phyloP scores from a whole-genome alignment of 169 alveolate species.

The Plasmodium vivax region DNA sequence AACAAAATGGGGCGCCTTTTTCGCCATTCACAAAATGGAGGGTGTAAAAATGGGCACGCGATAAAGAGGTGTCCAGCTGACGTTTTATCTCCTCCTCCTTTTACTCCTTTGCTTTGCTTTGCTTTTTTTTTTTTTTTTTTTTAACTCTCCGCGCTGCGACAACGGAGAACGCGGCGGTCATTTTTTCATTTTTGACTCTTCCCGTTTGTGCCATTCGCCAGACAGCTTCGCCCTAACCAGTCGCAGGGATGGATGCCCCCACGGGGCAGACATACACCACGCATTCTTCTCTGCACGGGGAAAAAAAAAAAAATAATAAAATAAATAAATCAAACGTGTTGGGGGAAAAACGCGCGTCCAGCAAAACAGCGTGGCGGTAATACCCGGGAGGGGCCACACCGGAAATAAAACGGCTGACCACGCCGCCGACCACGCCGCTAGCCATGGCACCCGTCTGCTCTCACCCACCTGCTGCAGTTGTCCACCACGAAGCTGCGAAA shows the following conservation, averaged over 20 bases:
- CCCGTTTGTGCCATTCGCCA: not conserved
- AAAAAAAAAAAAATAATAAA: not conserved
- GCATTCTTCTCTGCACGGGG: constrained; percentile 15
- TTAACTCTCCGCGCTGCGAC: not conserved
- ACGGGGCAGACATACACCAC: constrained; percentile 46
- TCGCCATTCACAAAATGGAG: not conserved
- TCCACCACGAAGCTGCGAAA: not conserved
- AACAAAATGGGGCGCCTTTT: not conserved
- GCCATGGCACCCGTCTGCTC: not conserved
- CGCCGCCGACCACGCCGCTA: not conserved
- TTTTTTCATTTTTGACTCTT: not conserved
- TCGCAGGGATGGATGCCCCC: not conserved
- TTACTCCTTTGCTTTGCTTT: not conserved
- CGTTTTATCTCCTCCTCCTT: not conserved
- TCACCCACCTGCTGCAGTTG: constrained; percentile 30
- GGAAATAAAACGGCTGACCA: not conserved
- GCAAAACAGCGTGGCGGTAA: not conserved
- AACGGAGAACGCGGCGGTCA: not conserved
- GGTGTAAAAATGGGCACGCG: not conserved
- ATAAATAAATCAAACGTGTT: not conserved
- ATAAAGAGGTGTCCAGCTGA: not conserved
- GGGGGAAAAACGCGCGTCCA: not conserved
- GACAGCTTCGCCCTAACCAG: not conserved
- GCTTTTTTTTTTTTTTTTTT: not conserved
- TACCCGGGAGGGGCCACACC: not conserved